Evolutionary conservation across 1,284 basidiomycete species (phyloP), one percentile per base, ranked within the genome.

Genomic region (Jaminaea rosea): DNA sequence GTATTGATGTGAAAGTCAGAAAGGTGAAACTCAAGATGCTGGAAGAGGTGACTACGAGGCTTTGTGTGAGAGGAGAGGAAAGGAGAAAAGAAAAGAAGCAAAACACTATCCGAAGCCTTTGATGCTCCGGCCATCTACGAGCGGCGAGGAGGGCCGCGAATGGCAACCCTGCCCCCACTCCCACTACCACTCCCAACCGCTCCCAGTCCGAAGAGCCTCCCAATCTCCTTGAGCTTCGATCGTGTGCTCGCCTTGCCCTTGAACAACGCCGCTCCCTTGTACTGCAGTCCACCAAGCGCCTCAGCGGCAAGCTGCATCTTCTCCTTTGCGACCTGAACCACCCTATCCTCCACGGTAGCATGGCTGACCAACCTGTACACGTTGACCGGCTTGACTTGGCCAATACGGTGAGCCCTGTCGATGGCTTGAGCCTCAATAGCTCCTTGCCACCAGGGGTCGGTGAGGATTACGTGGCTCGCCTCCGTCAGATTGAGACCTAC

Each of bases 341-440:
- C 83, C 80, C 83, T 44, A 4, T 67, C 59, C 74, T 91, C 88
- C 0, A 91, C 83, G 0, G 88, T 91, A 59, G 88, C 80, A 63
- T 88, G 86, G 0, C 88, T 86, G 53, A 91, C 88, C 47, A 91
- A 77, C 66, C 90, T 88, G 68, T 88, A 91, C 13, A 91, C 87
- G 53, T 85, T 83, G 29, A 91, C 87, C 7, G 7, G 13, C 11
- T 39, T 36, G 6, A 13, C 31, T 46, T 72, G 69, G 1, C 69
- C 69, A 41, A 68, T 69, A 23, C 69, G 66, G 59, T 84, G 84
- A 52, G 80, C 82, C 59, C 88, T 78, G 69, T 91, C 88, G 48
- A 90, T 85, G 0, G 88, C 88, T 69, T 91, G 86, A 50, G 81
- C 83, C 75, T 91, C 88, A 37, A 91, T 89, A 1, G 87, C 86